These are phyloP conservation scores for Alopecurus myosuroides DNA, from an alignment of 176 grass and related monocot genomes.

Conservation along the genomic window DNA sequence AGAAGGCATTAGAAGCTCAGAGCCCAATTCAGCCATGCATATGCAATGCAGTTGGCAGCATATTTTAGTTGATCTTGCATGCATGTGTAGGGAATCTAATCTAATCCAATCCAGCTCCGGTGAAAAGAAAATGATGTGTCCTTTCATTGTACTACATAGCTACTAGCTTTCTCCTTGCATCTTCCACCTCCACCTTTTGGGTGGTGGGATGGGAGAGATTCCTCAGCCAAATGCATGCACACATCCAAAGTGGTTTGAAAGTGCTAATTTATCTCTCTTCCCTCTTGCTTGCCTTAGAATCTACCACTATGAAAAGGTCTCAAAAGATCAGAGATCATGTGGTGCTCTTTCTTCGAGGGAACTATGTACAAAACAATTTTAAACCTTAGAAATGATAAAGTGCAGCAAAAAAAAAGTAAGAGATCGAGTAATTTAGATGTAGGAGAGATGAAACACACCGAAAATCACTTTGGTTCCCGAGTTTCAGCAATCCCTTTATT, in stretches of 20 bases:
- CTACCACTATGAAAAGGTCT: slow-evolving; percentile 37
- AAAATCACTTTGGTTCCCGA: too few relatives aligned
- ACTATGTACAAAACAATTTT: not conserved
- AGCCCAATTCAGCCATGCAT: slow-evolving; percentile 15
- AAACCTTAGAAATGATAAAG: not conserved
- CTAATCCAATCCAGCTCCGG: slow-evolving; percentile 38
- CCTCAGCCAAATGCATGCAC: slow-evolving; percentile 38
- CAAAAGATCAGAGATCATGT: slow-evolving; percentile 37
- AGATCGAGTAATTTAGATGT: not conserved
- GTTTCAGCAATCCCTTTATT: too few relatives aligned
- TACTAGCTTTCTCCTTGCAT: slow-evolving; percentile 11
- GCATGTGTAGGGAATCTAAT: slow-evolving; percentile 30
- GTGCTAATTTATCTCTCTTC: not conserved
- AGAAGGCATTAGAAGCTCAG: slow-evolving; percentile 33
- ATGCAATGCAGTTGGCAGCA: slow-evolving; percentile 21
- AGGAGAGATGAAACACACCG: too few relatives aligned
- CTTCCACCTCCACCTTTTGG: not conserved
- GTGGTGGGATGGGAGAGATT: slow-evolving; percentile 45
- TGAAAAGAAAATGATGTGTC: slow-evolving; percentile 1
- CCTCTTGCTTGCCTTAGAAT: slow-evolving; percentile 51
- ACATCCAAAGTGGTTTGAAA: slow-evolving; percentile 28
- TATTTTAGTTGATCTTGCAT: slow-evolving; percentile 6
- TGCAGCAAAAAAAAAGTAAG: not conserved
- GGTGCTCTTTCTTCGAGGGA: not conserved
- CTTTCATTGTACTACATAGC: not conserved